Evolutionary conservation across 139 green algal genomes (phyloP).

Genomic region (Dunaliella sp.): DNA sequence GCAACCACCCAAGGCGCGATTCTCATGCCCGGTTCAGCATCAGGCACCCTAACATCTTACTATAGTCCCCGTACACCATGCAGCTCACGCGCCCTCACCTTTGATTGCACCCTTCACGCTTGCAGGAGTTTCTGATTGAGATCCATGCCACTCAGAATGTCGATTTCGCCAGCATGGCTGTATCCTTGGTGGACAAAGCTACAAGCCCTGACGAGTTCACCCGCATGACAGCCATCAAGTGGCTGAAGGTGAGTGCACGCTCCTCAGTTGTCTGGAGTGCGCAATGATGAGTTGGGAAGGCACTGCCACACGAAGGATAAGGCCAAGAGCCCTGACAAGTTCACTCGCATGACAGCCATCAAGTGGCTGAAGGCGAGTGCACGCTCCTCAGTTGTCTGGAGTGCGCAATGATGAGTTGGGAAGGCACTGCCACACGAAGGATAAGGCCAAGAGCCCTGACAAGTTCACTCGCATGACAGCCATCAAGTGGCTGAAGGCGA

Average conservation of each 20-base stretch:
- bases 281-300: neutral
- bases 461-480: conserved; percentile 79
- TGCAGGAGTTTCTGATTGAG: conserved; percentile 68
- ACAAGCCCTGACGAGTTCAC: conserved; percentile 67
- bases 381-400: neutral
- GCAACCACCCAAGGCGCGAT: too few relatives aligned
- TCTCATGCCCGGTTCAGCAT: too few relatives aligned
- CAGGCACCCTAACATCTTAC: too few relatives aligned
- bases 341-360: conserved; percentile 78
- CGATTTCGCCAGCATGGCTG: conserved; percentile 51
- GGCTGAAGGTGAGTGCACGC: conserved; percentile 45
- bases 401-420: neutral
- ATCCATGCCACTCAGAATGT: conserved; percentile 38
- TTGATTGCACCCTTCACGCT: too few relatives aligned
- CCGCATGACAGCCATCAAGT: conserved; percentile 79
- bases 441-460: conserved; percentile 43
- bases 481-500: conserved; percentile 79
- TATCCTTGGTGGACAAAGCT: conserved; percentile 52
- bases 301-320: neutral
- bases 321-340: conserved; percentile 57
- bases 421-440: neutral
- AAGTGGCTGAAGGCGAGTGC: conserved; percentile 76
- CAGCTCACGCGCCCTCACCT: too few relatives aligned
- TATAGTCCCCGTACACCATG: too few relatives aligned
- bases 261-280: neutral